Evolutionary conservation across 352 stramenopile genomes (phyloP), one percentile per base, ranked within the genome.

Genomic region (Thraustotheca clavata): DNA sequence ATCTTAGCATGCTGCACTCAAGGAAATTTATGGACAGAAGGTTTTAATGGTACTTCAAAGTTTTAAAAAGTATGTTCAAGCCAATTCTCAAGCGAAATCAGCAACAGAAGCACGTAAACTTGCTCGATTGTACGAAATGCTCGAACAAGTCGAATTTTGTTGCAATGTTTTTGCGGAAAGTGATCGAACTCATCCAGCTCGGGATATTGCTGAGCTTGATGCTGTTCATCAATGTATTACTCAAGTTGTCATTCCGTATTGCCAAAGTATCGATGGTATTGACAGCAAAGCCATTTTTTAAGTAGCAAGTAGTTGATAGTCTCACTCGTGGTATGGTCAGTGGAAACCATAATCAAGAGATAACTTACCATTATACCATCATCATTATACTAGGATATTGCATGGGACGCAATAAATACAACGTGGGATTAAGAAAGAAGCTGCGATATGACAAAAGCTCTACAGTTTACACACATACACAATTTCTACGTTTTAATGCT

Each of bases 81-180:
- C 46, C 16, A 20, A 54, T 27, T 50, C 57, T 9, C 57, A 65
- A 26, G 57, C 57, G 27, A 65, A 65, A 26, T 65, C 57, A n/a
- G 57, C 57, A 18, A 43, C 57, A 6, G 57, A 65, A 43, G 57
- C 57, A 4, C 24, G 57, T 24, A 65, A 65, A 24, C 16, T 65
- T 7, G 39, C 57, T 14, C 57, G 57, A 1, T 27, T 65, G 27
- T 65, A 65, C 29, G 57, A 65, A 33, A 65, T 65, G 57, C 38
- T 65, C n/a, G 57, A 65, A 31, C 20, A 38, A 18, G 57, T 65
- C 38, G 38, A 65, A 20, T 65, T 65, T 54, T 55, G 57, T 33
- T 43, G 35, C 20, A 27, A 22, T n/a, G 29, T 65, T 11, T 54
- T 65, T 35, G 29, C 20, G 3, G 57, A 65, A n/a, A 27, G 20